Percentiles rank a stretch among this genome's conserved stretches.
These are phyloP conservation scores for Phalaenopsis hybrid DNA, from an alignment of 116 monocot species.

Conservation along the genomic window DNA sequence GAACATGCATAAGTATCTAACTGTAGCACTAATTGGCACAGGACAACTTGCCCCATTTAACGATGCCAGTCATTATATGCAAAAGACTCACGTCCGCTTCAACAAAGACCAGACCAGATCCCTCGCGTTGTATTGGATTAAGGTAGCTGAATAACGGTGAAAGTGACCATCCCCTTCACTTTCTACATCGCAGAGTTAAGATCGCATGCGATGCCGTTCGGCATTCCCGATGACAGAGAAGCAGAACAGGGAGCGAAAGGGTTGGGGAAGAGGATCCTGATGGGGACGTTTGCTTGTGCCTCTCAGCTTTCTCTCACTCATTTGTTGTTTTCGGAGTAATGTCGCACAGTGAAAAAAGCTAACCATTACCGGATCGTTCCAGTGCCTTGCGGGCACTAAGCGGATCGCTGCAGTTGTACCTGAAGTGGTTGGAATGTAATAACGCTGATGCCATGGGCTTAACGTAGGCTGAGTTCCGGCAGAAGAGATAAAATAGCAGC, in stretches of 20 bases:
- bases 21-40: too few species aligned
- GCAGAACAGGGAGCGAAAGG: conserved; percentile 21
- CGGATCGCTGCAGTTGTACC: neutral
- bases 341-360: conserved; percentile 5
- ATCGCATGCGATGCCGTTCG: too few species aligned
- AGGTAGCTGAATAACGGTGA: too few species aligned
- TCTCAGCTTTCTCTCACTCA: conserved; percentile 22
- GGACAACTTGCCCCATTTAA: too few species aligned
- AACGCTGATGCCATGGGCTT: neutral
- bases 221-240: neutral
- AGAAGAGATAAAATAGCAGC: neutral
- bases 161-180: too few species aligned
- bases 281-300: conserved; percentile 37
- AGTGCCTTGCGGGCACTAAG: neutral
- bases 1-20: too few species aligned
- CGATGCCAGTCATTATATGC: too few species aligned
- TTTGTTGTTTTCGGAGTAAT: conserved; percentile 21
- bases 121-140: too few species aligned
- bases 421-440: neutral
- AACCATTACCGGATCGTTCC: neutral
- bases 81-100: too few species aligned
- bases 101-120: too few species aligned
- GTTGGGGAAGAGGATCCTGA: conserved; percentile 39
- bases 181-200: too few species aligned
- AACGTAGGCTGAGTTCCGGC: neutral